Evolutionary conservation across 345 rosid genomes (phyloP), one percentile per base, ranked within the genome.

Genomic region (Jatropha curcas): DNA sequence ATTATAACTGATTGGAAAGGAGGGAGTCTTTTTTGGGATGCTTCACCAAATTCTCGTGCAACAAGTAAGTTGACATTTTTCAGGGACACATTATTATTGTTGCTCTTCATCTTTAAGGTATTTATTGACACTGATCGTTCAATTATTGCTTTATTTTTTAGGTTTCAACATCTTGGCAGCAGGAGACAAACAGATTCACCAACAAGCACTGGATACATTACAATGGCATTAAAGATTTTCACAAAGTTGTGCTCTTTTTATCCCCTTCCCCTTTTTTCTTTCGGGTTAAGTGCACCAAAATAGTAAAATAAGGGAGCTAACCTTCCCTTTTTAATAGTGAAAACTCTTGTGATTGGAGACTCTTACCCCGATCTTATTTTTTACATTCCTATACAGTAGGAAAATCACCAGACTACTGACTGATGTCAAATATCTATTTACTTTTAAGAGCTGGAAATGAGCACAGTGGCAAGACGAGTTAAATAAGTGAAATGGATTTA

Each of bases 101-200:
- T 60, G 14, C 1, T 20, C 51, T 34, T 33, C 28, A n/a, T n/a
- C n/a, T n/a, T n/a, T n/a, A n/a, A n/a, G n/a, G n/a, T n/a, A n/a
- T n/a, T n/a, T n/a, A n/a, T n/a, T n/a, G n/a, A 25, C 11, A 35
- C 17, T 35, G 5, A 27, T 39, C 13, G 51, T n/a, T 59, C 20
- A n/a, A 52, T 70, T 72, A 45, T 63, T 59, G 52, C 56, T 24
- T 56, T 68, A 24, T 62, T 76, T 41, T 79, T 31, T 80, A 93
- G 97, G 88, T 83, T 93, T 91, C 77, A 84, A 93, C 66, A 88
- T 91, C 35, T 84, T 90, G 56, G 97, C 98, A 2, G 96, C 97
- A 5, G 97, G 99, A 67, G 96, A 91, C 86, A 45, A 79, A 76
- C 82, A 77, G 72, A 80, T 86, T 76, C 98, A 88, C 64, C 77